A percentile compares a stretch with the other conserved stretches of the same genome.
phyloP scores from a whole-genome alignment of 495 filamentous ascomycete genomes.

The Chaetomium tenue region DNA sequence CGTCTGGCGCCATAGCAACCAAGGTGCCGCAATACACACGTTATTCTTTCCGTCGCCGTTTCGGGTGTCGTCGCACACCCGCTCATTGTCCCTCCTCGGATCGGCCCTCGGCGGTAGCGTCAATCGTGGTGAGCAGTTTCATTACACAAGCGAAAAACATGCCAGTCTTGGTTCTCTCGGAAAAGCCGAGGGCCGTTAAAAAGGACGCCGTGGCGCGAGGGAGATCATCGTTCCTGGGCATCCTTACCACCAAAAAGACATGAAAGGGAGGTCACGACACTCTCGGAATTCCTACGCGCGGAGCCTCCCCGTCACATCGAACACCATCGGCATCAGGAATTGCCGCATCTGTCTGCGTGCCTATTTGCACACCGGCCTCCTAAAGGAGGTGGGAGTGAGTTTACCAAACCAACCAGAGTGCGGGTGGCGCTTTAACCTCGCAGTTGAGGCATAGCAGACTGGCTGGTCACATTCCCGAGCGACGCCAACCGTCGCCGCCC shows the following conservation, averaged over 20 bases:
- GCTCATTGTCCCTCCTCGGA: slow-evolving; percentile 3
- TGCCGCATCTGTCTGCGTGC: not conserved
- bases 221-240: not conserved
- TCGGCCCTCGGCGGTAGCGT: not conserved
- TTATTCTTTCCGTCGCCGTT: not conserved
- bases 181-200: no score
- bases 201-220: no score
- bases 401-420: not conserved
- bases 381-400: not conserved
- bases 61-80: not conserved
- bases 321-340: not conserved
- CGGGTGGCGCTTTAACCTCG: no score
- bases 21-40: not conserved
- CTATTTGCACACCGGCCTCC: not conserved
- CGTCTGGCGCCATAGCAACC: not conserved
- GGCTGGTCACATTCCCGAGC: not conserved
- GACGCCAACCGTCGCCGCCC: no score
- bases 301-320: not conserved
- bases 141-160: no score
- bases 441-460: not conserved
- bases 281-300: not conserved
- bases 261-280: not conserved
- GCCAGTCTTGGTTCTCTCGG: no score
- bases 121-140: not conserved
- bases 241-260: not conserved